A percentile compares a stretch with the other conserved stretches of the same genome.
phyloP scores from a whole-genome alignment of 2,329 filamentous ascomycete species.

The Neofusicoccum parvum region DNA sequence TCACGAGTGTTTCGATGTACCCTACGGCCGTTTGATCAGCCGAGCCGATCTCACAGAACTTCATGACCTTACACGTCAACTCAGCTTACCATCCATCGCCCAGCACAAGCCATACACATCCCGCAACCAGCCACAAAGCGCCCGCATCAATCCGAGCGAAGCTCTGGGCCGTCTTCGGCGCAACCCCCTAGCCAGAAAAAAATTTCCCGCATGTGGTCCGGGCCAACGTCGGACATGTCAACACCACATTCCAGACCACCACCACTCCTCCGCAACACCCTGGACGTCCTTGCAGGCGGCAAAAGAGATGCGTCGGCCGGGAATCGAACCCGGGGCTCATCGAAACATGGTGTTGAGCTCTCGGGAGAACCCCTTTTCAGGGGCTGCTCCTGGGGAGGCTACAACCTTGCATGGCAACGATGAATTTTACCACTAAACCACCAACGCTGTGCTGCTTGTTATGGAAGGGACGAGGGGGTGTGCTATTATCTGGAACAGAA shows the following conservation, averaged over 20 bases:
- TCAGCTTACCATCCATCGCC: too few relatives aligned
- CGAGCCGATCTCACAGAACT: too few relatives aligned
- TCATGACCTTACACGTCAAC: too few relatives aligned
- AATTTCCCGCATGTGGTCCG: neutral
- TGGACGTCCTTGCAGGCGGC: neutral
- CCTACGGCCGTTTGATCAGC: too few relatives aligned
- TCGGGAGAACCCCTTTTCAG: neutral
- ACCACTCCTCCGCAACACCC: neutral
- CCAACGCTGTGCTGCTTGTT: neutral
- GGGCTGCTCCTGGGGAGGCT: neutral
- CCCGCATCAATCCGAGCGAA: neutral
- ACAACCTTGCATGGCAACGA: neutral
- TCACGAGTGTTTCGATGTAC: too few relatives aligned
- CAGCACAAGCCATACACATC: too few relatives aligned
- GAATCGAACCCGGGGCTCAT: constrained; percentile 22
- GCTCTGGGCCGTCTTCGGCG: neutral
- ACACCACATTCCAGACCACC: neutral
- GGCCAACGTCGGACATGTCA: neutral
- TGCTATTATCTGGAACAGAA: too few relatives aligned
- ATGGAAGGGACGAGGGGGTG: too few relatives aligned
- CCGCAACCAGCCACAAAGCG: neutral
- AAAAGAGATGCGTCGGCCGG: constrained; percentile 20
- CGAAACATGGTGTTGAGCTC: neutral
- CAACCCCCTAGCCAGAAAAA: neutral
- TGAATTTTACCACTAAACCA: constrained; percentile 22